A percentile compares a stretch with the other conserved stretches of the same genome.
Conservation (phyloP, 768 basidiomycete genomes). For the Pisolithus marmoratus region DNA sequence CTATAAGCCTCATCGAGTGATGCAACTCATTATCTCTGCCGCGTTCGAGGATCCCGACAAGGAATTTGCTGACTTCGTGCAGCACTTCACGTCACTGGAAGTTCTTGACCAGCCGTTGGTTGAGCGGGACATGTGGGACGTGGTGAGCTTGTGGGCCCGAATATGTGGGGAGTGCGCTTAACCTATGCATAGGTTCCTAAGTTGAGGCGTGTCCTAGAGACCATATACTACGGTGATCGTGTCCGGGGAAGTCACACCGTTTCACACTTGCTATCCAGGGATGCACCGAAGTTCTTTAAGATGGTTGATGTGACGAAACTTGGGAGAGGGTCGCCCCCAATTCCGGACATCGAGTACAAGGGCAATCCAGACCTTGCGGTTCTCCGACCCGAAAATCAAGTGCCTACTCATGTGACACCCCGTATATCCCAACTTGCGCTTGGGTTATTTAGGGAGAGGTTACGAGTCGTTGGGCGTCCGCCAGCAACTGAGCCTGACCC, state of each 20-base stretch:
- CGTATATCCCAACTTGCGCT: constrained; percentile 46
- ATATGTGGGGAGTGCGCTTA: background rate
- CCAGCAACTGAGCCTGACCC: constrained; percentile 16
- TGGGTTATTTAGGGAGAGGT: constrained; percentile 47
- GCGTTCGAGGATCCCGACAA: constrained; percentile 19
- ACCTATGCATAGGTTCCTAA: constrained; percentile 12
- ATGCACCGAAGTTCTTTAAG: constrained; percentile 11
- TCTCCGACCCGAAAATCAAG: constrained; percentile 48
- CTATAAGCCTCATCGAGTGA: constrained; percentile 43
- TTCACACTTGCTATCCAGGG: constrained; percentile 10
- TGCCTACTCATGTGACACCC: constrained; percentile 58
- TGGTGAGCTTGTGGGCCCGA: constrained; percentile 9
- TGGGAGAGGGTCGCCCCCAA: background rate
- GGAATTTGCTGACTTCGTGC: constrained; percentile 32
- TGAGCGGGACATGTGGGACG: constrained; percentile 24
- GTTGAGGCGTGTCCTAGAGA: constrained; percentile 18
- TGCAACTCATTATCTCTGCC: constrained; percentile 41
- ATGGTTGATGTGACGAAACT: constrained; percentile 1
- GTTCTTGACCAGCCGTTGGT: constrained; percentile 14
- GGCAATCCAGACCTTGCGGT: constrained; percentile 54
- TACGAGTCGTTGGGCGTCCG: constrained; percentile 48
- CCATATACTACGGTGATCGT: constrained; percentile 12
- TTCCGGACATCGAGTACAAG: constrained; percentile 5
- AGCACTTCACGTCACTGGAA: constrained; percentile 18
- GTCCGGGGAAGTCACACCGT: constrained; percentile 18